Percentiles rank a stretch among this genome's conserved stretches.
These are phyloP conservation scores for Aphanomyces stellatus DNA, from an alignment of 352 stramenopile species.

Conservation along the genomic window DNA sequence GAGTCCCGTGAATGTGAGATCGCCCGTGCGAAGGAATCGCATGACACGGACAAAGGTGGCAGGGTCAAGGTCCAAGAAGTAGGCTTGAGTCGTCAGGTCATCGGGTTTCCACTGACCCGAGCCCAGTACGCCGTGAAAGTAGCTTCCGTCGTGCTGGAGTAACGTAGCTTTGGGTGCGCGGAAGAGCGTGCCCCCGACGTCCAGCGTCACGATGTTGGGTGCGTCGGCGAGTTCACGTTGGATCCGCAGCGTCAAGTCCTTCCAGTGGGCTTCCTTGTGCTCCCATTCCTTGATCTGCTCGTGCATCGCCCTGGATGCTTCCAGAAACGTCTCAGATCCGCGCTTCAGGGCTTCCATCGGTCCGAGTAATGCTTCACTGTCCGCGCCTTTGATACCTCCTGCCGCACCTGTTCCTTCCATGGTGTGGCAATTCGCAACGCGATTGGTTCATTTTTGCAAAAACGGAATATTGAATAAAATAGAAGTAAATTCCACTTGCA, in stretches of 20 bases:
- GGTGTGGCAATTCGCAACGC: no score
- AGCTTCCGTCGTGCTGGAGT: constrained; percentile 9
- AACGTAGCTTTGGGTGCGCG: constrained; percentile 6
- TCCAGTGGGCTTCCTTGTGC: neutral
- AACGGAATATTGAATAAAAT: no score
- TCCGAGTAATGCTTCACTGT: no score
- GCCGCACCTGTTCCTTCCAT: no score
- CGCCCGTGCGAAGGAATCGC: constrained; percentile 12
- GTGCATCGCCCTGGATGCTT: neutral
- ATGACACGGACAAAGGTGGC: constrained; percentile 10
- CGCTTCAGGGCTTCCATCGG: no score
- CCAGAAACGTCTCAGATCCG: no score
- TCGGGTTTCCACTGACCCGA: constrained; percentile 14
- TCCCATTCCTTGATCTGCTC: neutral
- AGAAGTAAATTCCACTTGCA: no score
- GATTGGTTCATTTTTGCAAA: no score
- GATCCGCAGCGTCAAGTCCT: neutral
- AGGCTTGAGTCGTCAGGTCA: neutral
- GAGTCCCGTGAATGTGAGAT: constrained; percentile 7
- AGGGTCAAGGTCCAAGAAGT: constrained; percentile 18
- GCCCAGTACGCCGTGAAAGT: constrained; percentile 12
- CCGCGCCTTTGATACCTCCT: no score
- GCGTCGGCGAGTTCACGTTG: neutral
- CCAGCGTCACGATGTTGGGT: constrained; percentile 6
- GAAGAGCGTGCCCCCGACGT: constrained; percentile 15